Percentiles rank a stretch among this genome's conserved stretches.
Conservation (phyloP, 1,284 basidiomycete species). For the Papiliotrema laurentii region DNA sequence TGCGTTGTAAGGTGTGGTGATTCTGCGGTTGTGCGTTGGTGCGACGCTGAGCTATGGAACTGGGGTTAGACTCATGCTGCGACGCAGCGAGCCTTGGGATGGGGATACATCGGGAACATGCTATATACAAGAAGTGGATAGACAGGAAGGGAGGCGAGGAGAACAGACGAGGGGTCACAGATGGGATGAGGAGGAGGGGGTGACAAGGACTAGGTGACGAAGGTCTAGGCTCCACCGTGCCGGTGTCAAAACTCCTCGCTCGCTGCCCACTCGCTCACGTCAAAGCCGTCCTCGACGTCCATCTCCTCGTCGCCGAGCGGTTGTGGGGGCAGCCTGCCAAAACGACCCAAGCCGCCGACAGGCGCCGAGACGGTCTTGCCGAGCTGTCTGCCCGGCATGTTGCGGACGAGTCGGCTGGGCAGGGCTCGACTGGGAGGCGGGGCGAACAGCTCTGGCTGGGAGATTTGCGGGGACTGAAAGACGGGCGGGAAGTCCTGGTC, state of each 20-base stretch:
- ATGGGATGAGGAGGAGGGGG: too few relatives aligned
- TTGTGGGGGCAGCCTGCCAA: conserved; percentile 9
- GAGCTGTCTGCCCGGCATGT: conserved; percentile 21
- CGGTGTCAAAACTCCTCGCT: conserved; percentile 35
- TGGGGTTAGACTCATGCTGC: too few relatives aligned
- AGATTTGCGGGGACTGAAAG: conserved; percentile 25
- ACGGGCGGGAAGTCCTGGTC: conserved; percentile 39
- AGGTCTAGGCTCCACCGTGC: too few relatives aligned
- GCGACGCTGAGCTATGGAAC: background rate
- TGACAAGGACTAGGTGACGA: too few relatives aligned
- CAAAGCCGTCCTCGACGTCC: conserved; percentile 36
- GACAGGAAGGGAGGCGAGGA: too few relatives aligned
- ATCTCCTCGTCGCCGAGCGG: conserved; percentile 8
- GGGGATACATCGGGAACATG: too few relatives aligned
- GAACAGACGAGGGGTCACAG: too few relatives aligned
- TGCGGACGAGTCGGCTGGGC: conserved; percentile 5
- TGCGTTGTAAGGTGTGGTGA: background rate
- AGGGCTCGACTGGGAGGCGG: conserved; percentile 4
- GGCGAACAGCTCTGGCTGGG: conserved; percentile 33
- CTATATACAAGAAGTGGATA: too few relatives aligned
- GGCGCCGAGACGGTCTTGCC: conserved; percentile 38
- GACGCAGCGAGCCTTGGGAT: too few relatives aligned
- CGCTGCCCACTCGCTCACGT: conserved; percentile 35
- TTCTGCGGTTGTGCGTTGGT: background rate
- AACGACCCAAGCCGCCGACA: conserved; percentile 25